Conservation (phyloP, 2,329 filamentous ascomycete genomes). For the Aspergillus arachidicola region DNA sequence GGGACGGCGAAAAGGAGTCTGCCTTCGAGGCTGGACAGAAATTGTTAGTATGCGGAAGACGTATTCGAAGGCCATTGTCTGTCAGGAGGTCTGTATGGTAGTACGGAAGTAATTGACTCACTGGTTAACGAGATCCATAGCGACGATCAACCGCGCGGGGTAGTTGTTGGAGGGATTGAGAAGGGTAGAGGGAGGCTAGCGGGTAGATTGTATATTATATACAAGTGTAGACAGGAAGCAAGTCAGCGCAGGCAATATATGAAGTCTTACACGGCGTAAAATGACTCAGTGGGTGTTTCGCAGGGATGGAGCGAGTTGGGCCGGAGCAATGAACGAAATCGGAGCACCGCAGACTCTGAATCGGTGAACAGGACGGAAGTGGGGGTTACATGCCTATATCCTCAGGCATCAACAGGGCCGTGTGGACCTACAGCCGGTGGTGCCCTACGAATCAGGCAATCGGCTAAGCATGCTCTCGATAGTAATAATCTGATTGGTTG, state of each 20-base stretch:
- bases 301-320: neutral
- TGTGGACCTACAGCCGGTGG: neutral
- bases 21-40: conserved; percentile 73
- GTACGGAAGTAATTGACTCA: conserved; percentile 40
- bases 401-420: neutral
- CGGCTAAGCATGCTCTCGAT: neutral
- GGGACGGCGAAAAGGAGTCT: conserved; percentile 96
- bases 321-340: neutral
- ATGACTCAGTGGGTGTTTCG: neutral
- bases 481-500: neutral
- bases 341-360: conserved; percentile 11
- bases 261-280: neutral
- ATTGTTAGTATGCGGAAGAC: conserved; percentile 32
- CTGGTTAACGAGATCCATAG: conserved; percentile 66
- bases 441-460: neutral
- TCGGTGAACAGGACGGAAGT: neutral
- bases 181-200: neutral
- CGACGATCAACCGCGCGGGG: conserved; percentile 25
- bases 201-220: neutral
- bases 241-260: neutral
- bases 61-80: conserved; percentile 8
- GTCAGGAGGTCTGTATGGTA: neutral
- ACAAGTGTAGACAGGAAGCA: neutral
- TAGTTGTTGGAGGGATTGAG: conserved; percentile 14
- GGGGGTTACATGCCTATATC: neutral